Evolutionary conservation across 164 flowering plant genomes (phyloP).

Genomic region (Dillenia turbinata): DNA sequence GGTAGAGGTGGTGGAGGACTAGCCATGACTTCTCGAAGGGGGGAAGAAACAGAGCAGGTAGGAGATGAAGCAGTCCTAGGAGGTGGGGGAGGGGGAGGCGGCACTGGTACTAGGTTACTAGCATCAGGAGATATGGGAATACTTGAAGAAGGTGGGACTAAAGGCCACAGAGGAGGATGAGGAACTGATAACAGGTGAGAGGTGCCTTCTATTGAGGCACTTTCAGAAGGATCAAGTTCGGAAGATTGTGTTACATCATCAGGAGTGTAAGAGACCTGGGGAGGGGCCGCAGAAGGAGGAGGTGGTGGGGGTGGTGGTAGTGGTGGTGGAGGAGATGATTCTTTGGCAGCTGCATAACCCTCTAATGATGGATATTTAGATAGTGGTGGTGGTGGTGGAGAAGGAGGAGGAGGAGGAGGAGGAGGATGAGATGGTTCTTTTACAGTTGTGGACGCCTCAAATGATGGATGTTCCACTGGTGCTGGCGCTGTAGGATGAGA

Average conservation of each 20-base stretch:
- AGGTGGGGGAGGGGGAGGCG: conserved; percentile 8
- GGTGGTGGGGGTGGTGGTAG: conserved; percentile 36
- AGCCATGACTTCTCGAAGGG: conserved; percentile 4
- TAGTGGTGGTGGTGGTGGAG: conserved; percentile 19
- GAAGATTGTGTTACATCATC: not conserved
- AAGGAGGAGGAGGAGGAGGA: conserved; percentile 7
- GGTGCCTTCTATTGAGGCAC: not conserved
- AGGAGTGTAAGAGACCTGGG: conserved; percentile 7
- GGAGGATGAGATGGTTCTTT: conserved; percentile 24
- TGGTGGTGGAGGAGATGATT: conserved; percentile 14
- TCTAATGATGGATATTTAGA: conserved; percentile 5
- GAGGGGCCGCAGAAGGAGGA: conserved; percentile 14
- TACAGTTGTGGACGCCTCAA: no score
- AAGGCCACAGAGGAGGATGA: conserved; percentile 17
- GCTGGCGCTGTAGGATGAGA: conserved; percentile 23
- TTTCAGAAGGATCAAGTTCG: not conserved
- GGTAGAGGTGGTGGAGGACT: conserved; percentile 25
- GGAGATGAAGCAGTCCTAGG: not conserved
- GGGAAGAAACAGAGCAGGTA: conserved; percentile 6
- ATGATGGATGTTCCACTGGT: conserved; percentile 26
- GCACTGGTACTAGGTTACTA: not conserved
- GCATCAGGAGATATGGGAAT: not conserved
- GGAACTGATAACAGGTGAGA: not conserved
- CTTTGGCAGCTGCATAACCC: no score
- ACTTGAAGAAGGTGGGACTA: conserved; percentile 12